These are phyloP conservation scores for Sporisorium iseilematis-ciliati DNA, from an alignment of 1,284 basidiomycete species.

Conservation along the genomic window DNA sequence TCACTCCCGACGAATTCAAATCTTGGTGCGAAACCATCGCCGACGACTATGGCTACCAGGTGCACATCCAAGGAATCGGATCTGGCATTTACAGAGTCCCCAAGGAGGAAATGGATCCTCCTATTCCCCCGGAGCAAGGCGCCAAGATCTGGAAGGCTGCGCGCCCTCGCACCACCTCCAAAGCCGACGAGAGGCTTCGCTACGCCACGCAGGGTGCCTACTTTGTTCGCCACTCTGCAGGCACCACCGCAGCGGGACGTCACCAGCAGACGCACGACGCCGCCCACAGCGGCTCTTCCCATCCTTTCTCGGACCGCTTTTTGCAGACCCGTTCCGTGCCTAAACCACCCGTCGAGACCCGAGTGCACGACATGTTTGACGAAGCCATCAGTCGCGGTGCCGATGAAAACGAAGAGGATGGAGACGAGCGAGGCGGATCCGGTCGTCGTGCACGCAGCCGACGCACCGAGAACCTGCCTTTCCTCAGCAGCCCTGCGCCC, in stretches of 20 bases:
- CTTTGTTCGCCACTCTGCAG: conserved; percentile 40
- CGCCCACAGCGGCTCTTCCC: conserved; percentile 18
- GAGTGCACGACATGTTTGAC: conserved; percentile 40
- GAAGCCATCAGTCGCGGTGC: conserved; percentile 34
- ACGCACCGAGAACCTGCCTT: conserved; percentile 50
- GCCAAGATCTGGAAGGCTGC: conserved; percentile 38
- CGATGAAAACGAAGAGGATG: conserved; percentile 37
- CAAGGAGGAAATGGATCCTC: conserved; percentile 36
- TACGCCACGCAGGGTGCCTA: conserved; percentile 44
- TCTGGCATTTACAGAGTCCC: conserved; percentile 41
- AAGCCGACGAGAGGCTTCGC: conserved; percentile 38
- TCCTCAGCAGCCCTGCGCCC: conserved; percentile 48
- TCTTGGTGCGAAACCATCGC: conserved; percentile 79
- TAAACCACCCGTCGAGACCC: conserved; percentile 32
- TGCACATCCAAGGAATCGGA: conserved; percentile 63
- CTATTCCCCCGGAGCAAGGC: conserved; percentile 26
- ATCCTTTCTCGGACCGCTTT: conserved; percentile 45
- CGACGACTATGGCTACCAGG: conserved; percentile 80
- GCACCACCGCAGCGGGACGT: conserved; percentile 15
- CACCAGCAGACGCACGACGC: not conserved
- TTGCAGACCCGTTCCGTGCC: conserved; percentile 33
- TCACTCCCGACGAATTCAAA: conserved; percentile 84
- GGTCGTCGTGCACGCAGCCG: conserved; percentile 49
- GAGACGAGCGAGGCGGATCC: conserved; percentile 30
- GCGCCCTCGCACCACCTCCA: conserved; percentile 35